These are phyloP conservation scores for Epichloe scottii DNA, from an alignment of 2,329 filamentous ascomycete species.

Conservation along the genomic window DNA sequence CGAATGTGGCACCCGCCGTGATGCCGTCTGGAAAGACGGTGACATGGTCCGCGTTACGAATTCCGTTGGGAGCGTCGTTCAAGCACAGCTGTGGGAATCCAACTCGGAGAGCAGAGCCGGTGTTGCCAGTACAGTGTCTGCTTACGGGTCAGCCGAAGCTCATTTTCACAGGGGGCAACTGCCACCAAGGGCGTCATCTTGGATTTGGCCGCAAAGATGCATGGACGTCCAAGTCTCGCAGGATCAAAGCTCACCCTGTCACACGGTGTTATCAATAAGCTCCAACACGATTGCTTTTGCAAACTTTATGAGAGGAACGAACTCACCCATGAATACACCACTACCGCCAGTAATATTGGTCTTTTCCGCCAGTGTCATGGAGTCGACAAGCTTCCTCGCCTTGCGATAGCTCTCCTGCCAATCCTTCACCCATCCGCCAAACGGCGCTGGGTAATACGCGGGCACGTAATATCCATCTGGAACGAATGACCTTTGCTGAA, in stretches of 20 bases:
- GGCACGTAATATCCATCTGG: conserved; percentile 26
- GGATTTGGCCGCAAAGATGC: not conserved
- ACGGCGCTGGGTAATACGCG: conserved; percentile 58
- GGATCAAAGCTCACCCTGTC: conserved; percentile 3
- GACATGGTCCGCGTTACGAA: conserved; percentile 60
- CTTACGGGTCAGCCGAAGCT: not conserved
- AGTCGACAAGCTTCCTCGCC: conserved; percentile 53
- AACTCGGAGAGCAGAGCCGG: conserved; percentile 55
- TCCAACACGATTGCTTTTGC: not conserved
- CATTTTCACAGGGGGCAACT: not conserved
- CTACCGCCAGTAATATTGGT: conserved; percentile 63
- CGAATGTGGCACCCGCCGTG: conserved; percentile 61
- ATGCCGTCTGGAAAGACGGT: conserved; percentile 74
- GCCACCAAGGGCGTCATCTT: not conserved
- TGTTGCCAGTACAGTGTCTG: conserved; percentile 62
- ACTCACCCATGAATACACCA: conserved; percentile 55
- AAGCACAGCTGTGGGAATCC: conserved; percentile 62
- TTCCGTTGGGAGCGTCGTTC: conserved; percentile 58
- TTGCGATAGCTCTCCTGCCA: conserved; percentile 62
- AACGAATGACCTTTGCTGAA: not conserved
- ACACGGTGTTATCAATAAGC: not conserved
- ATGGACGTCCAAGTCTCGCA: not conserved
- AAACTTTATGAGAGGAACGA: not conserved
- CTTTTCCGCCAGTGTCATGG: conserved; percentile 73
- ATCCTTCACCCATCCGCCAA: conserved; percentile 55